Evolutionary conservation across 2,329 filamentous ascomycete genomes (phyloP), one percentile per base, ranked within the genome.

Genomic region (Chaetoscypha palmicola): DNA sequence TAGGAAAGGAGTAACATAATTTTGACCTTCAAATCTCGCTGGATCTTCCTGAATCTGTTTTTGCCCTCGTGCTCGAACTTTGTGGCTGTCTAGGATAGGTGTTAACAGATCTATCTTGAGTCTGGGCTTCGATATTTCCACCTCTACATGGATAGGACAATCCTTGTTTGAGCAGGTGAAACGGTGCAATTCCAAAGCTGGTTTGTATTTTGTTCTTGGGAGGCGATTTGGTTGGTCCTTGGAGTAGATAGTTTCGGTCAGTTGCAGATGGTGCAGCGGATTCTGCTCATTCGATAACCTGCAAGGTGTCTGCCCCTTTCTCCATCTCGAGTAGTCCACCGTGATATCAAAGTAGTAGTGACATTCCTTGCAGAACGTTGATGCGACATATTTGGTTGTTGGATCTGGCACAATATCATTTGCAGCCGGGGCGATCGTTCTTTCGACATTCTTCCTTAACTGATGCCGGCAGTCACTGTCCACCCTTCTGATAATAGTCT

Each of bases 211-310:
- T 16, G 50, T 46, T n/a, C 35, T 17, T 5, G 42, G 65, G 24
- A 55, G 46, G 23, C 45, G 47, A 4, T 58, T 54, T 14, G 58
- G 55, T 46, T 52, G 53, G 24, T 64, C 56, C 40, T 60, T 60
- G 17, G 61, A 56, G 43, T 64, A 60, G 26, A 58, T 63, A 30
- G 66, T 73, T 26, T 68, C 62, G 3, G 49, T 41, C 35, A 54
- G 46, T n/a, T 48, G 53, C 46, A 83, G 71, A 59, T 86, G 81
- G 59, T 86, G 82, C 4, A 85, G 60, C 22, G 77, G 76, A 49
- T 68, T 71, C 1, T 70, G 63, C 9, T 56, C 48, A 41, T 66
- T 76, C 4, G 43, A 40, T 16, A 69, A 63, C 22, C 48, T 49
- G 39, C 56, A 60, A 12, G 56, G 50, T 16, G 39, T 45, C 42